Evolutionary conservation across 257 asterid genomes (phyloP).

Genomic region (Gardenia jasminoides): DNA sequence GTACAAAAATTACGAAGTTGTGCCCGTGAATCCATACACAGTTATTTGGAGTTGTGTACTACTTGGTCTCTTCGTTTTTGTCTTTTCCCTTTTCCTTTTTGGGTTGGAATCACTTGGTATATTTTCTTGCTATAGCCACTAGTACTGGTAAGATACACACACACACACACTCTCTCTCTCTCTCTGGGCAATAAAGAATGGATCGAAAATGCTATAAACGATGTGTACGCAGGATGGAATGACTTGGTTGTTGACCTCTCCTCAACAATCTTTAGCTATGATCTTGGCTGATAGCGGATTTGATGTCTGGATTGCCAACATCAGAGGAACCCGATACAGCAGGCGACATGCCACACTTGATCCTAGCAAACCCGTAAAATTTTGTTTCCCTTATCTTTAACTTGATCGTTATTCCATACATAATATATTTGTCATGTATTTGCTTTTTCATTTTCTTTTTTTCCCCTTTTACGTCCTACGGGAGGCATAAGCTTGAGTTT

Average conservation of each 20-base stretch:
- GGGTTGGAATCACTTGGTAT: not conserved
- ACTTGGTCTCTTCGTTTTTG: not conserved
- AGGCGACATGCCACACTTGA: constrained; percentile 55
- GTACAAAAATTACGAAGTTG: not conserved
- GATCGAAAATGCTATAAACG: not conserved
- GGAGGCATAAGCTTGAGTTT: too few relatives aligned
- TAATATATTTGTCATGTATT: too few relatives aligned
- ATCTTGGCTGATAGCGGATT: constrained; percentile 72
- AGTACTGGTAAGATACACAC: too few relatives aligned
- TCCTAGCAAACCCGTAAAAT: constrained; percentile 43
- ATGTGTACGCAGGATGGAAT: constrained; percentile 56
- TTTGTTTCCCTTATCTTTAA: not conserved
- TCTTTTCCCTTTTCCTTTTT: too few relatives aligned
- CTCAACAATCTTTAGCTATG: constrained; percentile 61
- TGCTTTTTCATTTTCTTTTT: too few relatives aligned
- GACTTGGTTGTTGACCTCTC: constrained; percentile 70
- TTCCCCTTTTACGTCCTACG: too few relatives aligned
- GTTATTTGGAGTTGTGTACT: not conserved
- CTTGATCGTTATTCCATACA: too few relatives aligned
- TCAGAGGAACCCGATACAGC: constrained; percentile 73
- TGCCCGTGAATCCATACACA: constrained; percentile 11
- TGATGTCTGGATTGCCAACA: constrained; percentile 85
- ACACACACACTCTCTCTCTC: too few relatives aligned
- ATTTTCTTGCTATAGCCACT: not conserved
- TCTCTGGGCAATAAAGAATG: not conserved